Evolutionary conservation across 768 basidiomycete genomes (phyloP).

Genomic region (Tylopilus rubrobrunneus): DNA sequence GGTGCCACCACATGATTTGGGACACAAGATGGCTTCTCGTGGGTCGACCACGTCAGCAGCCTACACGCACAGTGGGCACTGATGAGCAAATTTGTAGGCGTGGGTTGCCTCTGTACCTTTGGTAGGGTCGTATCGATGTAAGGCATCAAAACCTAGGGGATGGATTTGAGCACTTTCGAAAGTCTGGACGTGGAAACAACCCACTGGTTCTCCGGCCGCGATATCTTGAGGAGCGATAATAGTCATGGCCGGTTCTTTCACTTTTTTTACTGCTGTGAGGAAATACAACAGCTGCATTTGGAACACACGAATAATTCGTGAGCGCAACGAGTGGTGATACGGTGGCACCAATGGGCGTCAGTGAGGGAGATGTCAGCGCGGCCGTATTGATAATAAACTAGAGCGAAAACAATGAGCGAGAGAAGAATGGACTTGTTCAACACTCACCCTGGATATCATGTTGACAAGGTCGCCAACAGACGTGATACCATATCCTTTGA

Average conservation of each 20-base stretch:
- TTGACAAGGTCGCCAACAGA: constrained; percentile 64
- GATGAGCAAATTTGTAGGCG: constrained; percentile 78
- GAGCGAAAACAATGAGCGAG: background rate
- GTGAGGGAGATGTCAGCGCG: constrained; percentile 71
- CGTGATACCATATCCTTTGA: constrained; percentile 52
- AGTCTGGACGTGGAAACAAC: background rate
- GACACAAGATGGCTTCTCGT: constrained; percentile 66
- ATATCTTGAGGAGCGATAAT: constrained; percentile 72
- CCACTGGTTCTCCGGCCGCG: constrained; percentile 63
- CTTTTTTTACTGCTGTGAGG: constrained; percentile 46
- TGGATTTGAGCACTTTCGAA: background rate
- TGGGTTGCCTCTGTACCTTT: too few species aligned
- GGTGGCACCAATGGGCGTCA: constrained; percentile 81
- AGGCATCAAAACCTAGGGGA: constrained; percentile 60
- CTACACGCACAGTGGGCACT: constrained; percentile 54
- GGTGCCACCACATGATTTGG: constrained; percentile 61
- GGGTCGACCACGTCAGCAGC: constrained; percentile 44
- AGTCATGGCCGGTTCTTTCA: constrained; percentile 61
- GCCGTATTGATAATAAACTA: constrained; percentile 93
- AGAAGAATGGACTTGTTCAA: background rate
- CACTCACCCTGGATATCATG: constrained; percentile 63
- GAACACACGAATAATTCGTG: constrained; percentile 84
- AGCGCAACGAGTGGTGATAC: constrained; percentile 77
- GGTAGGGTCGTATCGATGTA: too few species aligned
- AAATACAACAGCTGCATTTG: constrained; percentile 91